phyloP scores from a whole-genome alignment of 257 asterid genomes.

The Jasminum sambac region DNA sequence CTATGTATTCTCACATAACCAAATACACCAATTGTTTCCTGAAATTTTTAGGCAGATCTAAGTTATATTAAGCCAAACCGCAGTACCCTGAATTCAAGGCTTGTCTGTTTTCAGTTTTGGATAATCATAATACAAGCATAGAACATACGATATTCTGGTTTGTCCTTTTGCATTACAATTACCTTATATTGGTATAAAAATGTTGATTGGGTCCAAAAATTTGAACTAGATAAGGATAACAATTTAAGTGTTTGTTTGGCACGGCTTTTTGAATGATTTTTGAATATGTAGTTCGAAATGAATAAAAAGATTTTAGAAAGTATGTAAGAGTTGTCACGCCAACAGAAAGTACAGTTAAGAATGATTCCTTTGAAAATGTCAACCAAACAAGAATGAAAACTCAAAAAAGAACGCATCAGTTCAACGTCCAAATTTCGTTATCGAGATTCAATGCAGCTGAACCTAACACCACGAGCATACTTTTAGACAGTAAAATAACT shows the following conservation, averaged over 20 bases:
- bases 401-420: not conserved
- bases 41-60: slow-evolving; percentile 5
- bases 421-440: not conserved
- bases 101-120: not conserved
- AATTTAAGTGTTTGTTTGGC: not conserved
- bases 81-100: not conserved
- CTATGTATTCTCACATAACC: too few relatives aligned
- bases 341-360: too few relatives aligned
- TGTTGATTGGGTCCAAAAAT: not conserved
- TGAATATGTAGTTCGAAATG: too few relatives aligned
- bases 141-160: not conserved
- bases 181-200: not conserved
- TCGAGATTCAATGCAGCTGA: not conserved
- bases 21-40: not conserved
- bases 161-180: not conserved
- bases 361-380: too few relatives aligned
- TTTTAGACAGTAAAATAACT: not conserved
- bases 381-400: not conserved
- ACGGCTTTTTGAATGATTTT: too few relatives aligned
- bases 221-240: not conserved
- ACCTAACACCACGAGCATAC: not conserved
- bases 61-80: not conserved
- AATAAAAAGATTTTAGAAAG: too few relatives aligned
- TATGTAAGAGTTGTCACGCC: too few relatives aligned
- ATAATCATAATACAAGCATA: not conserved